These are phyloP conservation scores for Hyaloscypha bicolor DNA, from an alignment of 495 filamentous ascomycete genomes.

Conservation along the genomic window DNA sequence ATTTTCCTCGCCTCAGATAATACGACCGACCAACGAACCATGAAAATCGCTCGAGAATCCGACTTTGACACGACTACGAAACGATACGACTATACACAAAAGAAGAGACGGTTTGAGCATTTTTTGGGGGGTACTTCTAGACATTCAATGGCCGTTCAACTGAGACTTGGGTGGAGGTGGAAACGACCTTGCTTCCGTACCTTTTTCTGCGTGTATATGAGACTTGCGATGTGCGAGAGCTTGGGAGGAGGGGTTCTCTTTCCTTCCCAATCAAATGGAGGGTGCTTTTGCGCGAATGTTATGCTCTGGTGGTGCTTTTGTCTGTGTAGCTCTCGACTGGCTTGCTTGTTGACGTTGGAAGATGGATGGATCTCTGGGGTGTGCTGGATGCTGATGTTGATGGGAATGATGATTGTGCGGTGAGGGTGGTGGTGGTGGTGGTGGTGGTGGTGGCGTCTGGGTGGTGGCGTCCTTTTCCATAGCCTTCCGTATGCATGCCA, in stretches of 20 bases:
- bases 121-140: slow-evolving; percentile 11
- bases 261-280: no score
- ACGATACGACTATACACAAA: slow-evolving; percentile 20
- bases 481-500: background rate
- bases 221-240: slow-evolving; percentile 26
- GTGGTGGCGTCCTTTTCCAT: background rate
- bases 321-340: slow-evolving; percentile 33
- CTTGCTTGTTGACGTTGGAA: slow-evolving; percentile 18
- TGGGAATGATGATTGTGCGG: background rate
- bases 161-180: background rate
- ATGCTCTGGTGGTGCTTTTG: slow-evolving; percentile 17
- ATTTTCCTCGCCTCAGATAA: slow-evolving; percentile 23
- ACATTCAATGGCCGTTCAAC: slow-evolving; percentile 2
- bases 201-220: slow-evolving; percentile 29
- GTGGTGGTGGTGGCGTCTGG: no score
- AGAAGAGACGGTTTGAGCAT: slow-evolving; percentile 9
- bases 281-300: slow-evolving; percentile 27
- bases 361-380: background rate
- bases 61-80: slow-evolving; percentile 23
- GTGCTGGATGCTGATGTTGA: background rate
- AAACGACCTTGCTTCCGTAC: background rate
- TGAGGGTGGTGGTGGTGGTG: background rate
- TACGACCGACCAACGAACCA: slow-evolving; percentile 17
- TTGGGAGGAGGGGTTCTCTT: background rate
- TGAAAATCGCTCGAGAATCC: slow-evolving; percentile 16